These are phyloP conservation scores for Casaregolazyma suthepensis DNA, from an alignment of 1,139 yeast genomes.

Conservation along the genomic window DNA sequence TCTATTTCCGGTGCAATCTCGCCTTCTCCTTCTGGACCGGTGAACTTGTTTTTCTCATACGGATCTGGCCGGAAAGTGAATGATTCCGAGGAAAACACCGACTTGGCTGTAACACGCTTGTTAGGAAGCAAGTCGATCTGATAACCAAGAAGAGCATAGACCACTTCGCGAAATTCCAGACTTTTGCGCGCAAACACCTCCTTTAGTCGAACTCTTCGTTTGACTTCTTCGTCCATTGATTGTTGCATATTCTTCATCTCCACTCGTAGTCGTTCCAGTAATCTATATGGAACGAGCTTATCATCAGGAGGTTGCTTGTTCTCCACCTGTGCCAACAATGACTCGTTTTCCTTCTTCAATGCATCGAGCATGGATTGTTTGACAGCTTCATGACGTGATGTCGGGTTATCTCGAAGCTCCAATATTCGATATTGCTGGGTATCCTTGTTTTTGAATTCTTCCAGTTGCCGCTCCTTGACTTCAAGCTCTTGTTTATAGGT, in stretches of 20 bases:
- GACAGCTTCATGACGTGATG: slow-evolving; percentile 57
- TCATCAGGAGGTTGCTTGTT: slow-evolving; percentile 11
- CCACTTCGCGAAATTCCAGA: slow-evolving; percentile 63
- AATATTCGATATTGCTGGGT: slow-evolving; percentile 40
- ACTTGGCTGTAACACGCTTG: slow-evolving; percentile 59
- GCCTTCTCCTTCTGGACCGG: slow-evolving; percentile 28
- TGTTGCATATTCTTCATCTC: slow-evolving; percentile 48
- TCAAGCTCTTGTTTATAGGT: slow-evolving; percentile 23
- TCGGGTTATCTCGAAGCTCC: slow-evolving; percentile 64
- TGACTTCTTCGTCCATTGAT: slow-evolving; percentile 48
- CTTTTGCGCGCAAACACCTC: slow-evolving; percentile 66
- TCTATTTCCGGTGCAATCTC: slow-evolving; percentile 46
- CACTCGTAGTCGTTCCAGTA: slow-evolving; percentile 57
- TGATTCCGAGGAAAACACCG: slow-evolving; percentile 44
- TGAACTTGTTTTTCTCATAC: slow-evolving; percentile 28
- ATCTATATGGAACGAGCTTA: slow-evolving; percentile 48
- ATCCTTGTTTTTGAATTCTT: slow-evolving; percentile 11
- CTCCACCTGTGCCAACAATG: slow-evolving; percentile 34
- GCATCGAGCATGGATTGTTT: slow-evolving; percentile 49
- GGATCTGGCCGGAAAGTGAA: slow-evolving; percentile 36
- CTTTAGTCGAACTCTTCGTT: slow-evolving; percentile 54
- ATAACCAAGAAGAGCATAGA: slow-evolving; percentile 67
- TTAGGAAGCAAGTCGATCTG: slow-evolving; percentile 65
- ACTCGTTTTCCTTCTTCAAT: slow-evolving; percentile 57
- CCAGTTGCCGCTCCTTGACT: slow-evolving; percentile 26